Base-by-base conservation (phyloP, 257 asterid genomes). In the Knoxia roxburghii region DNA sequence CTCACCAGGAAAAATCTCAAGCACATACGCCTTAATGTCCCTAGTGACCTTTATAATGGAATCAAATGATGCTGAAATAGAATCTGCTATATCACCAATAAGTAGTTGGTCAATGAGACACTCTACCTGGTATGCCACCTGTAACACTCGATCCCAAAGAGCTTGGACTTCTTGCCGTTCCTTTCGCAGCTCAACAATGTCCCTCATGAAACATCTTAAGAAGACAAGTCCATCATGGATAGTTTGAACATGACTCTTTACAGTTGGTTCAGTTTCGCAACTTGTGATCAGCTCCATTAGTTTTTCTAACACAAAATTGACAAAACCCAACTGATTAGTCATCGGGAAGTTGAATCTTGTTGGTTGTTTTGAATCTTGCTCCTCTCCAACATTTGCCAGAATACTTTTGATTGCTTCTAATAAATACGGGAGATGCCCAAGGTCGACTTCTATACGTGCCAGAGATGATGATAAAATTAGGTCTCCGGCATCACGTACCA, bases 401-500 rank as follows among this genome's bases (percentile, higher is more conserved):
- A 46, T 30, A 30, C 0, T 21, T 0, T 21, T 46, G 15, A 57
- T 32, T 61, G 37, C 30, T 18, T 40, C 41, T 3, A 43, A 45
- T 11, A 67, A 26, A 15, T 24, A 3, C 5, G 2, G 2, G 9
- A 67, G 7, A 8, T n/a, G n/a, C n/a, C 6, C 30, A 20, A 40
- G 41, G 21, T 67, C 23, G 12, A 37, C 48, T 39, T 4, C 29
- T 4, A 4, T 39, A 51, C 18, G 18, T 10, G 61, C 4, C 17
- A 8, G 9, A 11, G 2, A 7, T 37, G 39, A 26, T 2, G 72
- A 24, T 29, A 18, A 67, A 12, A 54, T 55, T 56, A 54, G 20
- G 32, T 23, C 46, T 24, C 53, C 71, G 5, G 71, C 64, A 33
- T 53, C 71, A 24, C 14, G 33, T 21, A 54, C 11, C 8, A 54